Percentiles rank a stretch among this genome's conserved stretches.
Evolutionary conservation across 1,284 basidiomycete species (phyloP).

Genomic region (Irpex sp.): DNA sequence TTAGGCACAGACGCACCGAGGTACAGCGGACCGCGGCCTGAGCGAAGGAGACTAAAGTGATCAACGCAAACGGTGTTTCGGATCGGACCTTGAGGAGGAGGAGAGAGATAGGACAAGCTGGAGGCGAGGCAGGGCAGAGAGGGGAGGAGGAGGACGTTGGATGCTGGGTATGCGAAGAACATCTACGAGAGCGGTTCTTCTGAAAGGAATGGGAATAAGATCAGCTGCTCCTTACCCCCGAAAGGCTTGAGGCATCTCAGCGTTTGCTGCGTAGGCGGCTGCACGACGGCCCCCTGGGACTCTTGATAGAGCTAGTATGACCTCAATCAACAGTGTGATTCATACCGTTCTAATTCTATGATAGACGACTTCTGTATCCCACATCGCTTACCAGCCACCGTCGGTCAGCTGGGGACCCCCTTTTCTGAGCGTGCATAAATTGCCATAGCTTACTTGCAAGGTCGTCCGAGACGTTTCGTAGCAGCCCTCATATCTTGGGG

Average conservation of each 20-base stretch:
- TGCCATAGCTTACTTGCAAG: not conserved
- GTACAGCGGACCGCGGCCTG: conserved; percentile 4
- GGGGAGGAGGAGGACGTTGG: conserved; percentile 9
- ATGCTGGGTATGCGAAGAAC: not conserved
- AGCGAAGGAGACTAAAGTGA: not conserved
- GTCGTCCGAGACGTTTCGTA: not conserved
- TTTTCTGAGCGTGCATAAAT: not conserved
- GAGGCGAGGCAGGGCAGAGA: not conserved
- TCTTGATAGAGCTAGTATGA: not conserved
- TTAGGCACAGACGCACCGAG: not conserved
- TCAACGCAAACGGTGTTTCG: conserved; percentile 9
- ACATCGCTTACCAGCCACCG: not conserved
- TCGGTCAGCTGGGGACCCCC: not conserved
- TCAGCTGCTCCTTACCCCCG: conserved; percentile 1
- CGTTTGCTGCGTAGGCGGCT: conserved; percentile 3
- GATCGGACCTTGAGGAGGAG: conserved; percentile 11
- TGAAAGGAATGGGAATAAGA: not conserved
- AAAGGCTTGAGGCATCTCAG: conserved; percentile 5
- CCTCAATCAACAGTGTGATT: not conserved
- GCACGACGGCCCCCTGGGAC: not conserved
- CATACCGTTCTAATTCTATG: not conserved
- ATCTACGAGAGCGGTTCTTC: not conserved
- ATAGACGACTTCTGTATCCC: not conserved
- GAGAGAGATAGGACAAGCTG: conserved; percentile 8
- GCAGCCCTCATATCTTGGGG: not conserved